phyloP scores from a whole-genome alignment of 1,284 basidiomycete species.

The Trametes versicolor region DNA sequence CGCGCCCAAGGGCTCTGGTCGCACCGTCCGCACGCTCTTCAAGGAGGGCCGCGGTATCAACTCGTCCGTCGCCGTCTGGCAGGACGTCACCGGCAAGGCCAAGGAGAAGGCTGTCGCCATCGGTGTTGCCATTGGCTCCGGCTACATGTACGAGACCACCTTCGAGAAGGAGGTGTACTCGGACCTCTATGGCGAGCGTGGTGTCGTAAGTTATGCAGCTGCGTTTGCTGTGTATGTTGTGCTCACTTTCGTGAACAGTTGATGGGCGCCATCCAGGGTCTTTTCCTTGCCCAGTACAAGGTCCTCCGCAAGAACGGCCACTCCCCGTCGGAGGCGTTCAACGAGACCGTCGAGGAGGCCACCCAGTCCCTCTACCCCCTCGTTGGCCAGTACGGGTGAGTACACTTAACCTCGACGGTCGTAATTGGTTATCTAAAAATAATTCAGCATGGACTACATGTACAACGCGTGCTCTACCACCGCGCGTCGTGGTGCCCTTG shows the following conservation, averaged over 20 bases:
- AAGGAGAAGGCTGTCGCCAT: conserved; percentile 97
- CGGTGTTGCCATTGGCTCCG: conserved; percentile 95
- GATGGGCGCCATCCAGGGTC: conserved; percentile 99
- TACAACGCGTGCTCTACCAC: conserved; percentile 99
- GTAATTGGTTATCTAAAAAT: conserved; percentile 8
- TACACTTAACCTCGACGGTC: conserved; percentile 11
- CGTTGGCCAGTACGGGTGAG: conserved; percentile 92
- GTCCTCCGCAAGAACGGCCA: conserved; percentile 99
- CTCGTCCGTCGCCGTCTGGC: conserved; percentile 88
- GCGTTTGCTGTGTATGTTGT: conserved; percentile 6
- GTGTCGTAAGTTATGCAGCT: conserved; percentile 78
- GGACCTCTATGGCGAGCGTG: conserved; percentile 99
- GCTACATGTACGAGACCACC: conserved; percentile 98
- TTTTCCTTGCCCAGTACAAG: conserved; percentile 99
- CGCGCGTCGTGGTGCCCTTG: conserved; percentile 96
- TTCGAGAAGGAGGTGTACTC: conserved; percentile 99
- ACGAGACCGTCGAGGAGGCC: conserved; percentile 99
- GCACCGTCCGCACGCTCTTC: conserved; percentile 99
- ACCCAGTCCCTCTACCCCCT: conserved; percentile 98
- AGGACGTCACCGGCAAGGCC: conserved; percentile 97
- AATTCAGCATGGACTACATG: conserved; percentile 97
- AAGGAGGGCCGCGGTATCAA: conserved; percentile 99
- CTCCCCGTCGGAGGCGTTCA: conserved; percentile 98
- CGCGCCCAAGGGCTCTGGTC: conserved; percentile 98
- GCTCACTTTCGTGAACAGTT: conserved; percentile 61